Evolutionary conservation across 495 filamentous ascomycete species (phyloP).

Genomic region (Annulohypoxylon nitens): DNA sequence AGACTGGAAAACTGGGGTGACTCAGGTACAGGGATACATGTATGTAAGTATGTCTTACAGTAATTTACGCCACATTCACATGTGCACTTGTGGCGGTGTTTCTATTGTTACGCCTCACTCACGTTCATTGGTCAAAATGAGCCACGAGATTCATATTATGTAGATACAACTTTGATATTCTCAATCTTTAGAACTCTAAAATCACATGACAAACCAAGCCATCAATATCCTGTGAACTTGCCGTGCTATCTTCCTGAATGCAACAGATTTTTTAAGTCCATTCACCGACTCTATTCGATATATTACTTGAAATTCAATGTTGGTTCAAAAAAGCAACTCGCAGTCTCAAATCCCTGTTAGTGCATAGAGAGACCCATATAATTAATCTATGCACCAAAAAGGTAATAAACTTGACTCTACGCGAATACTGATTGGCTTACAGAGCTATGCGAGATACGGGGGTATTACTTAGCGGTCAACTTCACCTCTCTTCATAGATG

Average conservation of each 20-base stretch:
- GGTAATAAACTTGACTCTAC: background rate
- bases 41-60: conserved; percentile 1
- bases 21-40: background rate
- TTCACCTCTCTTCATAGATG: conserved; percentile 2
- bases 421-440: conserved; percentile 15
- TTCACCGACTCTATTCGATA: conserved; percentile 3
- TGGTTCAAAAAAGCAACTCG: background rate
- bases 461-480: conserved; percentile 21
- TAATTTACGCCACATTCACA: conserved; percentile 11
- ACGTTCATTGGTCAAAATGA: conserved; percentile 5
- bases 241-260: background rate
- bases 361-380: conserved; percentile 6
- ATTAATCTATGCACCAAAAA: conserved; percentile 20
- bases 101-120: conserved; percentile 9
- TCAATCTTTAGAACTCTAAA: background rate
- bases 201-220: conserved; percentile 2
- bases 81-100: conserved; percentile 2
- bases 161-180: background rate
- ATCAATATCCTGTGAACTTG: background rate
- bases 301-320: conserved; percentile 1
- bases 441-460: conserved; percentile 16
- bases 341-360: conserved; percentile 1
- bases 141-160: background rate
- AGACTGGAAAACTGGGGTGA: background rate
- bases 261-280: background rate